Evolutionary conservation across 192 early-diverging fungal species (phyloP).

Genomic region (Umbelopsis vinacea): DNA sequence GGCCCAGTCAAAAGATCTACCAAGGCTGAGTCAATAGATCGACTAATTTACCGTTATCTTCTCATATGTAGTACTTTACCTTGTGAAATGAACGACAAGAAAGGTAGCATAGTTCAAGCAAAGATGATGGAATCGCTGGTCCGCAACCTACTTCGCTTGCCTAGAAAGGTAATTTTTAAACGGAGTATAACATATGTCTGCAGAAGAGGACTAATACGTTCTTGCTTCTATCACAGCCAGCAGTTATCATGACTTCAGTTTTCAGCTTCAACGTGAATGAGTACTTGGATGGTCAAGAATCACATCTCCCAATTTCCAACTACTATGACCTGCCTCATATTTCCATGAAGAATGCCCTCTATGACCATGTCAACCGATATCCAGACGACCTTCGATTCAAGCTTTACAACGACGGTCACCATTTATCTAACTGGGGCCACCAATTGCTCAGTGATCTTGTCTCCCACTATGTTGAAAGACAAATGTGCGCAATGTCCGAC

Average conservation of each 20-base stretch:
- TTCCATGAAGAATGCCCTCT: constrained; percentile 28
- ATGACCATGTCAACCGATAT: constrained; percentile 22
- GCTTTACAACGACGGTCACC: constrained; percentile 24
- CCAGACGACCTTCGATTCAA: not conserved
- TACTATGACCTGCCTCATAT: constrained; percentile 28
- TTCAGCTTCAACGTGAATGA: constrained; percentile 29
- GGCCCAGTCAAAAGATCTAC: not conserved
- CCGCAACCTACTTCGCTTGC: constrained; percentile 23
- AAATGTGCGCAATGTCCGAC: constrained; percentile 19
- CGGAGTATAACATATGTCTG: too few species aligned
- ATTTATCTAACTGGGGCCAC: constrained; percentile 21
- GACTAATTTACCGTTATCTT: not conserved
- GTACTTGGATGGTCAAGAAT: constrained; percentile 28
- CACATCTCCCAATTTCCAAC: constrained; percentile 27
- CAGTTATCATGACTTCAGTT: constrained; percentile 16
- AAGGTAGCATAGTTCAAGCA: constrained; percentile 4
- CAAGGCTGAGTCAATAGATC: not conserved
- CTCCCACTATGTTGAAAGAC: constrained; percentile 24
- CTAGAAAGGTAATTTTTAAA: constrained; percentile 20
- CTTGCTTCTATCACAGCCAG: not conserved
- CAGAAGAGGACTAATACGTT: not conserved
- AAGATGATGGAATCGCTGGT: constrained; percentile 31
- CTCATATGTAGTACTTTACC: constrained; percentile 9
- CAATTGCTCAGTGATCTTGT: constrained; percentile 14
- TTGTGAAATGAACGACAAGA: constrained; percentile 8